These are phyloP conservation scores for Cystobasidium slooffiae DNA, from an alignment of 1,284 basidiomycete genomes.

Conservation along the genomic window DNA sequence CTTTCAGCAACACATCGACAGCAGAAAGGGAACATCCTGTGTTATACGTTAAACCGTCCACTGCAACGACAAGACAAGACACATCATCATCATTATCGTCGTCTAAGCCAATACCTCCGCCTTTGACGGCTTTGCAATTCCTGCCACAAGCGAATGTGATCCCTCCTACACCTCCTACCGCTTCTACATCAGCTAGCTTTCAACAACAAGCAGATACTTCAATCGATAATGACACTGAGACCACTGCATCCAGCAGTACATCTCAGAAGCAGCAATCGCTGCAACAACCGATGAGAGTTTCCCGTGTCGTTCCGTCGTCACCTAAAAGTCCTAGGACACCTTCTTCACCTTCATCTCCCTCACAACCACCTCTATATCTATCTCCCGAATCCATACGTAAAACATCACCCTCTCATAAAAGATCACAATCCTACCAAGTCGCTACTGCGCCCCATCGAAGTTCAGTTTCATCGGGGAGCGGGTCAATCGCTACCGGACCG, in stretches of 20 bases:
- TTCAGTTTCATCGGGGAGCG: neutral
- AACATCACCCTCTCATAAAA: constrained; percentile 23
- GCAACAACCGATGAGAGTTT: neutral
- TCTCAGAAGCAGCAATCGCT: neutral
- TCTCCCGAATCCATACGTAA: constrained; percentile 14
- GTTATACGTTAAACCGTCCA: too few species aligned
- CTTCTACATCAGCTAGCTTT: constrained; percentile 31
- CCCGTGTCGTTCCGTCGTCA: neutral
- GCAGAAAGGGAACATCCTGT: too few species aligned
- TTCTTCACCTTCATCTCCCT: neutral
- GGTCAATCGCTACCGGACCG: neutral
- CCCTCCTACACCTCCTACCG: constrained; percentile 39
- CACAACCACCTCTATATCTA: neutral
- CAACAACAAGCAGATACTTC: neutral
- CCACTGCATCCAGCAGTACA: neutral
- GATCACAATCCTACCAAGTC: constrained; percentile 20
- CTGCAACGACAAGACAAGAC: constrained; percentile 12
- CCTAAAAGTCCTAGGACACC: constrained; percentile 14
- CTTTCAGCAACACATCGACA: too few species aligned
- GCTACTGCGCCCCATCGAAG: neutral
- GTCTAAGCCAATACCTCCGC: neutral
- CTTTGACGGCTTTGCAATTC: neutral
- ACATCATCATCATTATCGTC: too few species aligned
- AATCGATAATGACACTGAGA: too few species aligned
- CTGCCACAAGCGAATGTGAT: constrained; percentile 31